Evolutionary conservation across 1,284 basidiomycete species (phyloP).

Genomic region (Agaricales sp.): DNA sequence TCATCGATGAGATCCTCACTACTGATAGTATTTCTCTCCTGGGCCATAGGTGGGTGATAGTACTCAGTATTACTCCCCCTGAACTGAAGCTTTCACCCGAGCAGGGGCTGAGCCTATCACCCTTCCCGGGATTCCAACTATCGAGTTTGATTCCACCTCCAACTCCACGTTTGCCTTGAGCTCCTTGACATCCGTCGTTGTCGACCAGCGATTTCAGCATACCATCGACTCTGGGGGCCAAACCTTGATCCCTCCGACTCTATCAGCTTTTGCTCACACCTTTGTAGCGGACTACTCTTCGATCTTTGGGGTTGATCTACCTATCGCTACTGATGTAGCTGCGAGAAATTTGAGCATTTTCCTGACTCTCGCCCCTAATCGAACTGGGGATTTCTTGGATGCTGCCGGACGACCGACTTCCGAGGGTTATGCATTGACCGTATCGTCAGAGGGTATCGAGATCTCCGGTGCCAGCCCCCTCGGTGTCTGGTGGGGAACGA

Average conservation of each 20-base stretch:
- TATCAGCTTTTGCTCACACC: conserved; percentile 21
- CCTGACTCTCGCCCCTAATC: conserved; percentile 14
- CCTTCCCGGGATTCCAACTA: background rate
- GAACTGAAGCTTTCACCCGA: no score
- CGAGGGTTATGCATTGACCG: conserved; percentile 24
- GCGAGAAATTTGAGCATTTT: conserved; percentile 15
- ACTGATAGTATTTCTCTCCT: no score
- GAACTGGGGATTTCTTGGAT: conserved; percentile 13
- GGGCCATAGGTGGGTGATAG: no score
- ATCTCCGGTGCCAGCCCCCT: conserved; percentile 22
- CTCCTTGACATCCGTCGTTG: conserved; percentile 9
- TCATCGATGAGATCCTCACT: no score
- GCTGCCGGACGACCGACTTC: conserved; percentile 22
- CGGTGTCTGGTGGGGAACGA: conserved; percentile 27
- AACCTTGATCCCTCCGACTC: conserved; percentile 22
- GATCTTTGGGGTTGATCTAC: conserved; percentile 8
- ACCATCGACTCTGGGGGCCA: conserved; percentile 15
- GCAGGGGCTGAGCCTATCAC: no score
- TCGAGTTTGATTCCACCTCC: background rate
- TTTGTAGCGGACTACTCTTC: conserved; percentile 21
- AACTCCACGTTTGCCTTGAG: background rate
- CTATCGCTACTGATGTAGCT: conserved; percentile 12
- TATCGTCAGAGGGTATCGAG: conserved; percentile 14
- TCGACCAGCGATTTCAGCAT: conserved; percentile 11
- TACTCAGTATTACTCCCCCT: no score